Evolutionary conservation across 257 asterid genomes (phyloP), one percentile per base, ranked within the genome.

Genomic region (Salvia rosmarinus): DNA sequence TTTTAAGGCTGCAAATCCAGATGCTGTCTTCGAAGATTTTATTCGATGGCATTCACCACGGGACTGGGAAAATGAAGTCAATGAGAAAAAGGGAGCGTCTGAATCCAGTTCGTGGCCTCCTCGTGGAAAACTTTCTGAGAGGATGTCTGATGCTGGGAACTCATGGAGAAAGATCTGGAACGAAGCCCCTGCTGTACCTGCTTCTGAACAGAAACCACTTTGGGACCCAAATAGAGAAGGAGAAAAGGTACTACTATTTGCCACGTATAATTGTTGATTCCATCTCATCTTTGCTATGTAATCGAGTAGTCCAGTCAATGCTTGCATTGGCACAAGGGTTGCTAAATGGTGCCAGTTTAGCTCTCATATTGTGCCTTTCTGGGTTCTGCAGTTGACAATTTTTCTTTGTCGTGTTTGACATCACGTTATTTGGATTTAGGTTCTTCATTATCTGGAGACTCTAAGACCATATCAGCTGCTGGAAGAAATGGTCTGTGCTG

Each of bases 1-100:
- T 39, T 95, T 91, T 76, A 95, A 91, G 84, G 97, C 98, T 49
- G 97, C 97, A 61, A 95, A 95, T 81, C 97, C 92, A 6, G 92
- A 85, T 79, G 95, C 97, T 52, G 88, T 88, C 72, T 95, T 95
- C 56, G 98, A 95, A 89, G 99, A 95, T 82, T 95, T 91, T 76
- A 95, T 91, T 63, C 86, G 99, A 64, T 89, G 99, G 99, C 96
- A 91, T 83, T 95, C 99, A 68, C 99, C 98, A 32, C 82, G 91
- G 82, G 99, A 94, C 75, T 94, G 98, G 99, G 99, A 94, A 78
- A 77, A 68, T 46, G 88, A 81, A 73, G 80, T 54, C 19, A 73
- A 39, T 66, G 71, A 71, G 68, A 84, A 67, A 59, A 69, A 12
- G 46, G 88, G 78, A 65, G 71, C 30, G 25, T 84, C 91, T 76